Evolutionary conservation across 148 eudicot species (phyloP).

Genomic region (Nepenthes gracilis): DNA sequence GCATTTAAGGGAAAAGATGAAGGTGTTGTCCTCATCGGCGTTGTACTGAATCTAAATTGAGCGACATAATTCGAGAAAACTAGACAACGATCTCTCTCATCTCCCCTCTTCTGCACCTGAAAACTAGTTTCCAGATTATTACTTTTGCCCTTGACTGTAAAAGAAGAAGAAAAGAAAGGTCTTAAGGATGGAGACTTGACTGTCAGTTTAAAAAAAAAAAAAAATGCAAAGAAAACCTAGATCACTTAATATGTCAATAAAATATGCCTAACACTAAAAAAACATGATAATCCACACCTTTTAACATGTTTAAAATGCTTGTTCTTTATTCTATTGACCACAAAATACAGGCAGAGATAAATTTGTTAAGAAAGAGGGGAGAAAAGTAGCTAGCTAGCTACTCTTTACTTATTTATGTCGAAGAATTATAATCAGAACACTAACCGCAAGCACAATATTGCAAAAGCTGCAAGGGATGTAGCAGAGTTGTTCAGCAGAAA

Average conservation of each 20-base stretch:
- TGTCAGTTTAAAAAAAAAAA: background rate
- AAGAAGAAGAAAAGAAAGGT: conserved; percentile 19
- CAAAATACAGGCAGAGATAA: too few relatives aligned
- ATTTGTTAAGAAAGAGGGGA: too few relatives aligned
- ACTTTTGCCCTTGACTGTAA: conserved; percentile 32
- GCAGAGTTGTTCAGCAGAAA: conserved; percentile 59
- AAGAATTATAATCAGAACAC: background rate
- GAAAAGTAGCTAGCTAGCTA: too few relatives aligned
- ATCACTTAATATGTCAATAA: too few relatives aligned
- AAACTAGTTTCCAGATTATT: background rate
- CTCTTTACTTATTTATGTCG: too few relatives aligned
- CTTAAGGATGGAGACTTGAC: conserved; percentile 37
- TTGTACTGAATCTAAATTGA: too few relatives aligned
- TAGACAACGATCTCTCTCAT: background rate
- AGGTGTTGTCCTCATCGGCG: too few relatives aligned
- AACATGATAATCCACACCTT: too few relatives aligned
- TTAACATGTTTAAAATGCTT: too few relatives aligned
- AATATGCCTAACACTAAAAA: too few relatives aligned
- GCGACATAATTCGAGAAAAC: background rate
- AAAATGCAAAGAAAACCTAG: background rate
- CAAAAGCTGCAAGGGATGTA: conserved; percentile 95
- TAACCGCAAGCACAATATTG: conserved; percentile 27
- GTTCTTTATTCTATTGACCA: too few relatives aligned
- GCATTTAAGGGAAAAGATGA: too few relatives aligned
- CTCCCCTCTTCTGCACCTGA: background rate